phyloP scores from a whole-genome alignment of 495 filamentous ascomycete genomes.

The Lophium mytilinum region DNA sequence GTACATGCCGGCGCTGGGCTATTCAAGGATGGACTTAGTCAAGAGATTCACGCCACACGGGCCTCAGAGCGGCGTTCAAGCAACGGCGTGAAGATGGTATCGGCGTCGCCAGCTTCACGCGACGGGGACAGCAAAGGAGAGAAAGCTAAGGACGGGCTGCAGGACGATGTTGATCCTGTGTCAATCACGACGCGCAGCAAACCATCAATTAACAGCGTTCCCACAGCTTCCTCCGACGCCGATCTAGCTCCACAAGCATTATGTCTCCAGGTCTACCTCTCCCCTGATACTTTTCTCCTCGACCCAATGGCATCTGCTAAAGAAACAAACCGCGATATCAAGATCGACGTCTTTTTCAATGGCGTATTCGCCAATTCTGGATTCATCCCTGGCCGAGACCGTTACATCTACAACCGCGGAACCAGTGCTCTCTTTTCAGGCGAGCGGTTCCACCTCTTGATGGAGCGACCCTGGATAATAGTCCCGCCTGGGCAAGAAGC shows the following conservation, averaged over 20 bases:
- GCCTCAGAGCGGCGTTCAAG: neutral
- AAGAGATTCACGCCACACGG: neutral
- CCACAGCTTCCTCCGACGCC: neutral
- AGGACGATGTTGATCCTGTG: neutral
- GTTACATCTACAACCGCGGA: constrained; percentile 5
- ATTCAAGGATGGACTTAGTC: neutral
- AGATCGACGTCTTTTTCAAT: constrained; percentile 41
- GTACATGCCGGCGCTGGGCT: constrained; percentile 24
- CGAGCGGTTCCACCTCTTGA: constrained; percentile 22
- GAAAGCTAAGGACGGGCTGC: neutral
- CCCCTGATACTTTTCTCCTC: constrained; percentile 20
- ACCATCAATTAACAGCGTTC: neutral
- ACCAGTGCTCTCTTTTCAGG: constrained; percentile 32
- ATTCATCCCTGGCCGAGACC: constrained; percentile 17
- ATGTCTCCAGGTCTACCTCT: constrained; percentile 26
- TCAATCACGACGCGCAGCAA: neutral
- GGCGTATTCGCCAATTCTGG: constrained; percentile 32
- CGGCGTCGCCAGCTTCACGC: neutral
- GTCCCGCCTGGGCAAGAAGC: constrained; percentile 25
- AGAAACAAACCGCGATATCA: constrained; percentile 22
- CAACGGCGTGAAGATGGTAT: neutral
- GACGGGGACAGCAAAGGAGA: neutral
- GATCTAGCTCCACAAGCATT: constrained; percentile 5
- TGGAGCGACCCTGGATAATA: constrained; percentile 39
- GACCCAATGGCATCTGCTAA: neutral